Base-by-base conservation (phyloP, 257 asterid species). In the Solanum habrochaites region DNA sequence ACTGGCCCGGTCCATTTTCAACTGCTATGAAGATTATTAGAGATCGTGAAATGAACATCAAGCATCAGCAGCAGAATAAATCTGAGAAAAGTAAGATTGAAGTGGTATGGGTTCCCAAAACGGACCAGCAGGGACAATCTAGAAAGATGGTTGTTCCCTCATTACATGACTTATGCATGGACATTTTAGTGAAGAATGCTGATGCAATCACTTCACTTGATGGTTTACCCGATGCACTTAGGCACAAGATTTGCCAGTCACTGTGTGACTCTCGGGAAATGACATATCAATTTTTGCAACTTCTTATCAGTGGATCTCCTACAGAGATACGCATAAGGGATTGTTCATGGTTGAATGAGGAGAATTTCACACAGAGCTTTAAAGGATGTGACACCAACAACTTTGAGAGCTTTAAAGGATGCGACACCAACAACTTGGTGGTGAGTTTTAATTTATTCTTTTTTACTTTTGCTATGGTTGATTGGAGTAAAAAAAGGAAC, bases 1-100 rank as follows among this genome's bases (percentile, higher is more conserved):
- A 97, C 90, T 97, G 98, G 98, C 99, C 99, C 7, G 99, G 99
- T 85, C 98, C 97, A 21, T 97, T 95, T 91, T 94, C 98, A 58
- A 97, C 99, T 83, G 97, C 98, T 58, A 92, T 92, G 98, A 97
- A 93, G 89, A 94, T 95, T 80, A 93, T 94, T 58, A 91, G 60
- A 91, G 99, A 95, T 88, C 95, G 98, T 73, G 92, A 81, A 86
- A 37, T 25, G 71, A 93, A 89, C 71, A 89, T 60, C 82, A 85
- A 85, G 52, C 85, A 82, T 42, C 89, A 69, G 85, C 88, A 64
- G 87, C 88, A 16, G 85, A 89, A 85, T 85, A 70, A 88, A 60
- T 42, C 64, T 39, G 86, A 52, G 75, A 92, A 88, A 89, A 88
- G 88, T 82, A 90, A 84, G 83, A 74, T 86, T 88, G 91, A 84